Evolutionary conservation across 2,329 filamentous ascomycete genomes (phyloP).

Genomic region (Hypomyces rosellus): DNA sequence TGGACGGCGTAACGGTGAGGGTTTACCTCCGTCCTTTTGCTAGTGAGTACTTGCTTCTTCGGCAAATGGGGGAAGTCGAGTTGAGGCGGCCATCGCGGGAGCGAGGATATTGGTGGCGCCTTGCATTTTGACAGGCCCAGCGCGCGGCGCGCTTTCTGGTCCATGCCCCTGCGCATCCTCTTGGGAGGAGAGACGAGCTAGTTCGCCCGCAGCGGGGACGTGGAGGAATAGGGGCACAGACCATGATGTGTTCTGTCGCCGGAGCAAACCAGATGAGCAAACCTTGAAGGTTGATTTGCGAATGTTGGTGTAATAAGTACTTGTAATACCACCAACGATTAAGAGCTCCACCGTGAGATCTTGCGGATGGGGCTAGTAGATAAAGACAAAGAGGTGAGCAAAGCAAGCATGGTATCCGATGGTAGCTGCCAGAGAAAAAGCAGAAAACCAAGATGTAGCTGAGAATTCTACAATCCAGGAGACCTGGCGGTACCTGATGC

Average conservation of each 20-base stretch:
- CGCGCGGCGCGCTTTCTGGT: constrained; percentile 8
- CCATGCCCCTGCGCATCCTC: constrained; percentile 5
- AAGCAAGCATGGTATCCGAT: too few relatives aligned
- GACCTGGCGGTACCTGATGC: too few relatives aligned
- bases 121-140: constrained; percentile 7
- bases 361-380: too few relatives aligned
- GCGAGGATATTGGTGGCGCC: constrained; percentile 8
- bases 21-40: not conserved
- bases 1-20: constrained; percentile 4
- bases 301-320: too few relatives aligned
- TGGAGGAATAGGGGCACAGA: constrained; percentile 5
- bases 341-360: too few relatives aligned
- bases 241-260: constrained; percentile 3
- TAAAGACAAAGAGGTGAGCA: too few relatives aligned
- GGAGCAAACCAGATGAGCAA: constrained; percentile 1
- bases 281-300: constrained; percentile 3
- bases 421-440: too few relatives aligned
- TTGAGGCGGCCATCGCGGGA: constrained; percentile 7
- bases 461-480: too few relatives aligned
- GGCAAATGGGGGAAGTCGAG: not conserved
- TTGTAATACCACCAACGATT: too few relatives aligned
- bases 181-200: not conserved
- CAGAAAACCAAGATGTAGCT: too few relatives aligned
- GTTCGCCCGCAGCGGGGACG: constrained; percentile 11
- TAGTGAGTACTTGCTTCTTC: constrained; percentile 4